phyloP scores from a whole-genome alignment of 2,329 filamentous ascomycete species.

The Penicillium sp. region DNA sequence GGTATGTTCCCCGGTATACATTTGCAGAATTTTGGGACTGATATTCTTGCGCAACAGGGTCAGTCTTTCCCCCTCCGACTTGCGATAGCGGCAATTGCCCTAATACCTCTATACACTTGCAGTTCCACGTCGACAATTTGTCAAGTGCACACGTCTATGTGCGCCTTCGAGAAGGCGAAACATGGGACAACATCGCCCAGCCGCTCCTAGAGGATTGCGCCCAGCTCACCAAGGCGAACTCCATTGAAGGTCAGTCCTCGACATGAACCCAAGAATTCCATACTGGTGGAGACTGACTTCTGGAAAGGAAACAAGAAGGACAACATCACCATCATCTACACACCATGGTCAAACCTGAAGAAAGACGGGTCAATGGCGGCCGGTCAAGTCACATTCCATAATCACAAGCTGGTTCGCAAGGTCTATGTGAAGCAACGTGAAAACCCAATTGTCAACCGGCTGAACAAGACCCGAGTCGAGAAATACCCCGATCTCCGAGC shows the following conservation, averaged over 20 bases:
- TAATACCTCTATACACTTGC: conserved; percentile 14
- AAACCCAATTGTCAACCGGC: conserved; percentile 90
- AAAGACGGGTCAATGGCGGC: conserved; percentile 95
- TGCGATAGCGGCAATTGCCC: conserved; percentile 3
- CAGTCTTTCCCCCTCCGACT: conserved; percentile 17
- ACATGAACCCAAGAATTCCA: not conserved
- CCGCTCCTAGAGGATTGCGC: conserved; percentile 81
- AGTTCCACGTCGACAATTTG: conserved; percentile 98
- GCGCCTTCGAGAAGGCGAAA: conserved; percentile 72
- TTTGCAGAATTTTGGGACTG: conserved; percentile 2
- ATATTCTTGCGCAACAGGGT: conserved; percentile 30
- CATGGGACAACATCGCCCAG: conserved; percentile 78
- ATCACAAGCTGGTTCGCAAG: conserved; percentile 77
- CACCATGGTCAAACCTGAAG: conserved; percentile 92
- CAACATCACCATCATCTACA: conserved; percentile 95
- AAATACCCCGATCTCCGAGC: conserved; percentile 78
- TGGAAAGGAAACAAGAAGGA: conserved; percentile 90
- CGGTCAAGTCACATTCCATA: conserved; percentile 93
- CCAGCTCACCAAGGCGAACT: conserved; percentile 98
- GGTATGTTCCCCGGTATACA: conserved; percentile 52
- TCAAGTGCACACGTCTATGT: conserved; percentile 97
- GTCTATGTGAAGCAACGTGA: conserved; percentile 77
- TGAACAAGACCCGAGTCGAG: conserved; percentile 95
- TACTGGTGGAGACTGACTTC: conserved; percentile 16
- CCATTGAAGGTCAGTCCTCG: conserved; percentile 73